These are phyloP conservation scores for Cordyceps javanica DNA, from an alignment of 2,329 filamentous ascomycete species.

Conservation along the genomic window DNA sequence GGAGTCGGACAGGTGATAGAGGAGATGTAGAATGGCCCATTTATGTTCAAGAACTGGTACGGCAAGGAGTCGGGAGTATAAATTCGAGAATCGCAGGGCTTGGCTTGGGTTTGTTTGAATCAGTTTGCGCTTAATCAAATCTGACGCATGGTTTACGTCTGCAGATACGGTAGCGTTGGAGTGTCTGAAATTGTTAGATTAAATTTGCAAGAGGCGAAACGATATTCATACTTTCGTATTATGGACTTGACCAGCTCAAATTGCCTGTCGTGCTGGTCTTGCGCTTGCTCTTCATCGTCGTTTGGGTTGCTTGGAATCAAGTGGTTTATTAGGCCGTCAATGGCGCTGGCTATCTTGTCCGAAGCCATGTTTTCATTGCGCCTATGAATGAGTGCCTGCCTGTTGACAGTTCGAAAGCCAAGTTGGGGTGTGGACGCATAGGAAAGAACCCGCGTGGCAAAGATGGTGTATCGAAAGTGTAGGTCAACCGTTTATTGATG, in stretches of 20 bases:
- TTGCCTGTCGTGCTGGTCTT: conserved; percentile 61
- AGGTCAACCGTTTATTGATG: conserved; percentile 17
- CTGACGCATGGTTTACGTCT: conserved; percentile 85
- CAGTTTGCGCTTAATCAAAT: conserved; percentile 84
- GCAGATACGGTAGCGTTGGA: conserved; percentile 50
- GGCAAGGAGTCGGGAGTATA: conserved; percentile 84
- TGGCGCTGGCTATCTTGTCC: conserved; percentile 69
- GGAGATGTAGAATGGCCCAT: conserved; percentile 91
- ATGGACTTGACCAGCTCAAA: conserved; percentile 46
- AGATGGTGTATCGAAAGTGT: background rate
- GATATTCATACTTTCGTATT: conserved; percentile 41
- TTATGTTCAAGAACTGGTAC: conserved; percentile 91
- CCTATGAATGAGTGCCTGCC: background rate
- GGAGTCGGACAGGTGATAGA: conserved; percentile 75
- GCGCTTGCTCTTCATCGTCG: conserved; percentile 61
- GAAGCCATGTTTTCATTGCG: conserved; percentile 51
- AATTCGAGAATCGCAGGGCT: conserved; percentile 79
- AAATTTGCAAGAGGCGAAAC: too few relatives aligned
- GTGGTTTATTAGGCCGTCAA: conserved; percentile 71
- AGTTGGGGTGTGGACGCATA: background rate
- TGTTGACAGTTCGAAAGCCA: background rate
- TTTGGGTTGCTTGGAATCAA: conserved; percentile 60
- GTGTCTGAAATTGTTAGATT: conserved; percentile 28
- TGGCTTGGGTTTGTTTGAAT: conserved; percentile 72
- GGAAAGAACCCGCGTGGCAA: background rate